Conservation (phyloP, 305 asterid species). For the Fraxinus sp. region DNA sequence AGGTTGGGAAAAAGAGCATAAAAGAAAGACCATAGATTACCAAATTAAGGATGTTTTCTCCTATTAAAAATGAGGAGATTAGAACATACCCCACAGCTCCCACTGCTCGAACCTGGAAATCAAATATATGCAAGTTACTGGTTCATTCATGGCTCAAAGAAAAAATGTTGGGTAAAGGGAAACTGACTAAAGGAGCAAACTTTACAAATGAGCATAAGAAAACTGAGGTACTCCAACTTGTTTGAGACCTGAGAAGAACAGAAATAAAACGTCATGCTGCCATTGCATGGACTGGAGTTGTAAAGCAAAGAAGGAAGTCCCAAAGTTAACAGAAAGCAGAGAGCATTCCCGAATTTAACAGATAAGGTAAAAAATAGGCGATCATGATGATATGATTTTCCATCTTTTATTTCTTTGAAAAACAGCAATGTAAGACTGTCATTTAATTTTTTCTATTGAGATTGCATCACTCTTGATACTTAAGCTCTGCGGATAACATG, state of each 20-base stretch:
- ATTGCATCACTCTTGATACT: neutral
- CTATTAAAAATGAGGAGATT: slow-evolving; percentile 74
- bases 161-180: slow-evolving; percentile 13
- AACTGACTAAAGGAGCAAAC: slow-evolving; percentile 27
- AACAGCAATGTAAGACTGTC: neutral
- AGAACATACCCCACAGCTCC: slow-evolving; percentile 84
- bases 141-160: neutral
- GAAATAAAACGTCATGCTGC: slow-evolving; percentile 1
- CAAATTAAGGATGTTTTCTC: slow-evolving; percentile 89
- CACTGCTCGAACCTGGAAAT: slow-evolving; percentile 78
- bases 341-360: neutral
- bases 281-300: neutral
- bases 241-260: slow-evolving; percentile 52
- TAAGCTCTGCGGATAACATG: neutral
- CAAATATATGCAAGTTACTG: slow-evolving; percentile 3
- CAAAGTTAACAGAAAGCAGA: neutral
- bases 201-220: slow-evolving; percentile 71
- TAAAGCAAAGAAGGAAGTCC: neutral
- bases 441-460: neutral
- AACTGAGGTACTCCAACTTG: slow-evolving; percentile 78
- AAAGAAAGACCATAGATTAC: slow-evolving; percentile 39
- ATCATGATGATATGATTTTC: neutral
- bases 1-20: neutral
- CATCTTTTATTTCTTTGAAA: neutral
- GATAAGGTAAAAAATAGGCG: neutral